phyloP scores from a whole-genome alignment of 2,329 filamentous ascomycete genomes.

The Fusarium sp. region DNA sequence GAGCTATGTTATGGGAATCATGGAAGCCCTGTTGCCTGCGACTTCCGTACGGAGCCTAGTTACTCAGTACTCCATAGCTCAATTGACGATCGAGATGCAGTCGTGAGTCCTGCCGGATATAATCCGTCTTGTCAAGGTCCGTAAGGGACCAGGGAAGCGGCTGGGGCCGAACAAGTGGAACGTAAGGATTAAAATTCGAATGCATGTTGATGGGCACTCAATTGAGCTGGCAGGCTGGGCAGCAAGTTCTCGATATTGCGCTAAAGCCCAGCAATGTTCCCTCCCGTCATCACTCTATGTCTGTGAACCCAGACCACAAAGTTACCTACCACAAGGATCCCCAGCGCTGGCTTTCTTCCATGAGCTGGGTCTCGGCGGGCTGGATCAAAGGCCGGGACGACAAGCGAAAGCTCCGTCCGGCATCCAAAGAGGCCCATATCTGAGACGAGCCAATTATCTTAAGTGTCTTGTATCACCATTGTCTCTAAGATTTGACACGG shows the following conservation, averaged over 20 bases:
- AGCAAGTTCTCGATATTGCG: slow-evolving; percentile 31
- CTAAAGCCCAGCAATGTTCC: slow-evolving; percentile 32
- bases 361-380: slow-evolving; percentile 21
- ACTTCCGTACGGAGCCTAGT: background rate
- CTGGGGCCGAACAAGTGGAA: slow-evolving; percentile 29
- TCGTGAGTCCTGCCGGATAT: slow-evolving; percentile 1
- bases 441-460: slow-evolving; percentile 41
- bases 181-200: slow-evolving; percentile 23
- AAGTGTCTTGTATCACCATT: slow-evolving; percentile 41
- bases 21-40: background rate
- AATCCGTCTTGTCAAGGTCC: slow-evolving; percentile 3
- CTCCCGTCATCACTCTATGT: slow-evolving; percentile 25
- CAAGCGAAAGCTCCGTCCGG: slow-evolving; percentile 36
- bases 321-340: slow-evolving; percentile 26
- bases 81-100: slow-evolving; percentile 15
- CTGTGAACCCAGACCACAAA: slow-evolving; percentile 6
- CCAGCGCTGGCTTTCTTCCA: slow-evolving; percentile 18
- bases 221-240: slow-evolving; percentile 31
- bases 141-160: slow-evolving; percentile 21
- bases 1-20: slow-evolving; percentile 9
- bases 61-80: background rate
- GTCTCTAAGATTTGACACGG: slow-evolving; percentile 43
- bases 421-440: slow-evolving; percentile 30
- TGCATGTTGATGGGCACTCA: slow-evolving; percentile 28
- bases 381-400: no score